phyloP scores from a whole-genome alignment of 345 rosid species.

The Pelargonium nanum region DNA sequence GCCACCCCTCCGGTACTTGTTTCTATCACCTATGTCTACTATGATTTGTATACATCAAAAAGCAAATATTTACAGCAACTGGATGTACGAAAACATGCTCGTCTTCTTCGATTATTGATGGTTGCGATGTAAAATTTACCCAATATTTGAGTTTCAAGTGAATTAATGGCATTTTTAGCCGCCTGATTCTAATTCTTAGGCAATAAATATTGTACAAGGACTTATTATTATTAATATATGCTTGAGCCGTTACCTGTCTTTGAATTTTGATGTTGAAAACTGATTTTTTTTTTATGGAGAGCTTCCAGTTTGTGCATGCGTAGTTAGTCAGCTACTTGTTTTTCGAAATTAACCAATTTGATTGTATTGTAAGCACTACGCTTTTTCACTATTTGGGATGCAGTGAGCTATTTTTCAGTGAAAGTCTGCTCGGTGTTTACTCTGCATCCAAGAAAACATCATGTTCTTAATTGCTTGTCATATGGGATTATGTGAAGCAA shows the following conservation, averaged over 20 bases:
- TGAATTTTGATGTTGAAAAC: no score
- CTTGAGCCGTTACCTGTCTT: not conserved
- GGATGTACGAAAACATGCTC: not conserved
- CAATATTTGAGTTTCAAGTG: not conserved
- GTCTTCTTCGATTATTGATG: not conserved
- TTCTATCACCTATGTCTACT: not conserved
- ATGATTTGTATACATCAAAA: not conserved
- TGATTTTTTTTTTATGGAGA: not conserved
- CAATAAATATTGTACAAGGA: not conserved
- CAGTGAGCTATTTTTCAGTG: no score
- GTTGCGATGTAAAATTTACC: not conserved
- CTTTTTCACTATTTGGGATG: not conserved
- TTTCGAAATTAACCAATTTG: no score
- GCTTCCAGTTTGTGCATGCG: not conserved
- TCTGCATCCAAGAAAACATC: no score
- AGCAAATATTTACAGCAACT: not conserved
- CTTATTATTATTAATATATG: not conserved
- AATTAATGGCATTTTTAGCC: not conserved
- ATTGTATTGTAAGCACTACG: no score
- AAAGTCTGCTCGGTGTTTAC: no score
- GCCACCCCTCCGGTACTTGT: conserved; percentile 2
- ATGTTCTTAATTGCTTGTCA: not conserved
- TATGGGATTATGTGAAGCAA: not conserved
- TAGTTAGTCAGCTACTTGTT: no score
- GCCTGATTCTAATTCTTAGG: not conserved